These are phyloP conservation scores for Discostella stelligeroides DNA, from an alignment of 108 stramenopile species.

Conservation along the genomic window DNA sequence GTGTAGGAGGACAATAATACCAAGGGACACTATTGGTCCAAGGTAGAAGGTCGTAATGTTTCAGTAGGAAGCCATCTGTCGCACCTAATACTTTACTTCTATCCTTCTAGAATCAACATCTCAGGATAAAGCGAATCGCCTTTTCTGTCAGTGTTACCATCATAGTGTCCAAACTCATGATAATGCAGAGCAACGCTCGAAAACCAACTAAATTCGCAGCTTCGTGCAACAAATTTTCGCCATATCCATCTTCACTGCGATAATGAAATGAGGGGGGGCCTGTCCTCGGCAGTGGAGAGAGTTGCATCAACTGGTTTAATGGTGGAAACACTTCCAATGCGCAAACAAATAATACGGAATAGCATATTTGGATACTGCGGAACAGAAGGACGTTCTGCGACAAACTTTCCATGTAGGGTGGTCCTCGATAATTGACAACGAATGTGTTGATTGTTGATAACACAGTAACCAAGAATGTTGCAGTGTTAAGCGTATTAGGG, in stretches of 20 bases:
- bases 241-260: slow-evolving; percentile 7
- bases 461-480: slow-evolving; percentile 86
- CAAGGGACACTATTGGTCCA: no score
- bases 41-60: no score
- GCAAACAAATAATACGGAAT: slow-evolving; percentile 61
- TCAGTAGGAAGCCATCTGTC: neutral
- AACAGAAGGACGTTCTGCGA: slow-evolving; percentile 78
- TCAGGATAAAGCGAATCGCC: slow-evolving; percentile 19
- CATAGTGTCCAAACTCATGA: slow-evolving; percentile 71
- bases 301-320: slow-evolving; percentile 80
- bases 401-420: slow-evolving; percentile 91
- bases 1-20: neutral
- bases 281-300: slow-evolving; percentile 62
- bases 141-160: slow-evolving; percentile 56
- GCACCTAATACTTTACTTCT: neutral
- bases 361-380: slow-evolving; percentile 68
- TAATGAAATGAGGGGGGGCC: slow-evolving; percentile 12
- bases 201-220: slow-evolving; percentile 55
- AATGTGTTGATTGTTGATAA: slow-evolving; percentile 93
- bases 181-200: slow-evolving; percentile 47
- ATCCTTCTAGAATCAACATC: slow-evolving; percentile 11
- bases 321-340: slow-evolving; percentile 80
- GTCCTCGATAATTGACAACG: slow-evolving; percentile 94
- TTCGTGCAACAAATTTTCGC: slow-evolving; percentile 16
- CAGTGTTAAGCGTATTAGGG: slow-evolving; percentile 93